These are phyloP conservation scores for Suhomyces pyralidae DNA, from an alignment of 805 yeast species.

Conservation along the genomic window DNA sequence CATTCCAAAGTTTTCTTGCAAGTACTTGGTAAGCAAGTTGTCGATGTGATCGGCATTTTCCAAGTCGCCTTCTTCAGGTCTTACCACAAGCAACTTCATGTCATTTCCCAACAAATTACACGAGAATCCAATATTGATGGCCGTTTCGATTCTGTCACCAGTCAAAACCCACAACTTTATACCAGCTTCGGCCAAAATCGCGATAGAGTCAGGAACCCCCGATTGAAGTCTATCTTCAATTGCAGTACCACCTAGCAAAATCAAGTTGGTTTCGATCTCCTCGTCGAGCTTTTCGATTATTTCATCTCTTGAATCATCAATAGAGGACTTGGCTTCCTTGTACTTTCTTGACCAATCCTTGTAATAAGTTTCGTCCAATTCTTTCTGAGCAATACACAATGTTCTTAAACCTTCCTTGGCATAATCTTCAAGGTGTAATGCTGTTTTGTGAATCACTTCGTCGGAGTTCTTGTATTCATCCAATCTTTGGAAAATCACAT, in stretches of 20 bases:
- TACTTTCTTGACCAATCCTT: constrained; percentile 54
- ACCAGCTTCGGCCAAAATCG: constrained; percentile 68
- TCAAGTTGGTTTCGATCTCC: constrained; percentile 62
- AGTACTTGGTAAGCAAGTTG: constrained; percentile 43
- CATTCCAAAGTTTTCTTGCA: constrained; percentile 47
- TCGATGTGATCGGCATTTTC: constrained; percentile 38
- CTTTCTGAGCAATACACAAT: constrained; percentile 62
- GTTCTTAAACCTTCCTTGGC: constrained; percentile 81
- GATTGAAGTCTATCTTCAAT: constrained; percentile 83
- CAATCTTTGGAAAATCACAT: constrained; percentile 51
- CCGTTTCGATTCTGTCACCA: constrained; percentile 89
- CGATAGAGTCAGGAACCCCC: constrained; percentile 82
- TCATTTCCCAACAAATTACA: constrained; percentile 74
- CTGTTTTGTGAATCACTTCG: constrained; percentile 52
- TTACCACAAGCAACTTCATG: constrained; percentile 71
- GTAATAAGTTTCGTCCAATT: constrained; percentile 45
- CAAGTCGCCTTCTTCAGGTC: constrained; percentile 39
- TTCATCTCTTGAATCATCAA: constrained; percentile 56
- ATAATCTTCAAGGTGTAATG: constrained; percentile 60
- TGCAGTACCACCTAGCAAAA: constrained; percentile 77
- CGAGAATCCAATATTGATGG: constrained; percentile 82
- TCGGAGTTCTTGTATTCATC: constrained; percentile 42
- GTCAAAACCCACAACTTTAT: constrained; percentile 83
- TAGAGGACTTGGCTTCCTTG: constrained; percentile 55
- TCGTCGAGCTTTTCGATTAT: constrained; percentile 52